These are phyloP conservation scores for Mycena rosella DNA, from an alignment of 768 basidiomycete genomes.

Conservation along the genomic window DNA sequence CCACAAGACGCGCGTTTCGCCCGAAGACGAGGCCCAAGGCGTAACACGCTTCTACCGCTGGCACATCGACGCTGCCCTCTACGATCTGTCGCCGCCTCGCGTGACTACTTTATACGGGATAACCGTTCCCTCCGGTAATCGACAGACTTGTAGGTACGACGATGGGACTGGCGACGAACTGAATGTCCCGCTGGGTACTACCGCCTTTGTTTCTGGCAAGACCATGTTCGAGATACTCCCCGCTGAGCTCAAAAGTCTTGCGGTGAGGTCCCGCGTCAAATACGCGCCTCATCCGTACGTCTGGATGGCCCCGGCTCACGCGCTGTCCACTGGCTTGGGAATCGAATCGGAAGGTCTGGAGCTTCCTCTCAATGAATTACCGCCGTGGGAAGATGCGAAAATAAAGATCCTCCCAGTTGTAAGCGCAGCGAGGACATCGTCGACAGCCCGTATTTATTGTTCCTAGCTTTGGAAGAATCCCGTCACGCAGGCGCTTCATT, in stretches of 20 bases:
- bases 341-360: slow-evolving; percentile 86
- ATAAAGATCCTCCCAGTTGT: slow-evolving; percentile 75
- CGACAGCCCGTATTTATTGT: slow-evolving; percentile 7
- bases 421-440: slow-evolving; percentile 34
- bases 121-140: slow-evolving; percentile 72
- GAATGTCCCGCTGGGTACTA: slow-evolving; percentile 86
- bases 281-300: slow-evolving; percentile 92
- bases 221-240: slow-evolving; percentile 89
- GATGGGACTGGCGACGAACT: slow-evolving; percentile 91
- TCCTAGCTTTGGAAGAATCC: slow-evolving; percentile 92
- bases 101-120: slow-evolving; percentile 90
- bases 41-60: slow-evolving; percentile 89
- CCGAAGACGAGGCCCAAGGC: slow-evolving; percentile 81
- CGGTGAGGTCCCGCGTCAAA: slow-evolving; percentile 79
- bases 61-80: slow-evolving; percentile 93
- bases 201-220: slow-evolving; percentile 86
- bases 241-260: slow-evolving; percentile 79
- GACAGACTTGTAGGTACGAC: slow-evolving; percentile 81
- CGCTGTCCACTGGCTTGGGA: slow-evolving; percentile 84
- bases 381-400: slow-evolving; percentile 83
- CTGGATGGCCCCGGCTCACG: slow-evolving; percentile 89
- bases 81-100: slow-evolving; percentile 81
- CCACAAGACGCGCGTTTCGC: slow-evolving; percentile 82
- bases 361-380: slow-evolving; percentile 72
- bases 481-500: slow-evolving; percentile 82